Evolutionary conservation across 352 stramenopile species (phyloP).

Genomic region (Phytophthora syringae): DNA sequence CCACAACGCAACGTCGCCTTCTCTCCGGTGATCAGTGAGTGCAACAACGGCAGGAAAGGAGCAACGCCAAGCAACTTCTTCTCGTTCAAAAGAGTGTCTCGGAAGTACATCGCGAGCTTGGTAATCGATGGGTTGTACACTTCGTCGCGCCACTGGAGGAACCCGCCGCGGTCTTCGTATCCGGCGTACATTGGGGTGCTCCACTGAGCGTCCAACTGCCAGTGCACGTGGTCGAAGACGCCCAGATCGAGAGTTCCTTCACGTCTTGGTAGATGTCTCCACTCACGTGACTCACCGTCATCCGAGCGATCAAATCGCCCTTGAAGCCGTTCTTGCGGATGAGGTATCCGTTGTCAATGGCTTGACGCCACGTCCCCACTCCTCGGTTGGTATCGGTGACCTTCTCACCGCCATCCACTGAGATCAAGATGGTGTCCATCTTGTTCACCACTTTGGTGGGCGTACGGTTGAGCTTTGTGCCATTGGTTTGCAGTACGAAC

Average conservation of each 20-base stretch:
- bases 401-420: conserved; percentile 40
- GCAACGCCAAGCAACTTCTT: conserved; percentile 40
- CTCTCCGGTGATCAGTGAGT: conserved; percentile 37
- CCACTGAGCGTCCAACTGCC: conserved; percentile 47
- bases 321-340: conserved; percentile 44
- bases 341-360: conserved; percentile 43
- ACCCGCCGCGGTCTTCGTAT: conserved; percentile 36
- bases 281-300: conserved; percentile 42
- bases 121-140: conserved; percentile 48
- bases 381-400: conserved; percentile 42
- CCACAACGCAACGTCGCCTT: conserved; percentile 39
- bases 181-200: conserved; percentile 41
- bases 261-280: conserved; percentile 49
- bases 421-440: conserved; percentile 46
- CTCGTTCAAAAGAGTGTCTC: conserved; percentile 28
- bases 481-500: conserved; percentile 41
- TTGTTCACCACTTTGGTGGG: conserved; percentile 35
- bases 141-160: conserved; percentile 41
- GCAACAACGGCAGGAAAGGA: conserved; percentile 37
- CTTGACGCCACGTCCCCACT: conserved; percentile 37
- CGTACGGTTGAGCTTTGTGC: conserved; percentile 44
- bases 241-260: conserved; percentile 39
- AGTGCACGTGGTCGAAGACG: conserved; percentile 48
- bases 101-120: conserved; percentile 36
- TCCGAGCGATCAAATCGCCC: conserved; percentile 43